Percentiles rank a stretch among this genome's conserved stretches.
Conservation (phyloP, 2,329 filamentous ascomycete species). For the Sporothrix pseudoabietina region DNA sequence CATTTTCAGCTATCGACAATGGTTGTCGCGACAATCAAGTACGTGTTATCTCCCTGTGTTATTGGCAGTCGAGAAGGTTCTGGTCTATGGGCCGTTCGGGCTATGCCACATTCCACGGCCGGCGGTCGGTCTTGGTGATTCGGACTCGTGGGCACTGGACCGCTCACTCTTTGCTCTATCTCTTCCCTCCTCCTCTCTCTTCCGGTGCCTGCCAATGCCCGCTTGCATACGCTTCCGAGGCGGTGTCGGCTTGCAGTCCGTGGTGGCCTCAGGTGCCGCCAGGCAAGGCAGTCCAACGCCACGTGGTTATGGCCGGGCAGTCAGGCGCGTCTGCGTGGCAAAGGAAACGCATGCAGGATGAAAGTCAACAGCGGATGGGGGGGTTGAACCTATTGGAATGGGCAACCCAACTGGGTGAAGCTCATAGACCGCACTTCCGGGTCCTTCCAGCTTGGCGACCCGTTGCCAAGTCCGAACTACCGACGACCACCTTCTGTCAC, state of each 20-base stretch:
- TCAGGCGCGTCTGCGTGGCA: constrained; percentile 20
- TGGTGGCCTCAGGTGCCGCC: neutral
- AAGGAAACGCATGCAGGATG: neutral
- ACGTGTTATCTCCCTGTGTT: constrained; percentile 42
- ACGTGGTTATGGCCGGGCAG: constrained; percentile 21
- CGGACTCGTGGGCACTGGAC: neutral
- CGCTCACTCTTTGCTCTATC: neutral
- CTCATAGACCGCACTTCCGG: neutral
- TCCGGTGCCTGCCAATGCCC: neutral
- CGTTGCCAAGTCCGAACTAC: neutral
- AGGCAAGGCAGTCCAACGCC: neutral
- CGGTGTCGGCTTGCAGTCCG: neutral
- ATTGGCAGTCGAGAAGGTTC: neutral
- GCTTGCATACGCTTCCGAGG: neutral
- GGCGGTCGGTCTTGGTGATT: neutral
- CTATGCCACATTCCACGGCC: neutral
- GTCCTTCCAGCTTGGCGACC: neutral
- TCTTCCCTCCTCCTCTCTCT: neutral
- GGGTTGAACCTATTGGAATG: neutral
- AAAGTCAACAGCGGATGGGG: neutral
- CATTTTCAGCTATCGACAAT: constrained; percentile 49
- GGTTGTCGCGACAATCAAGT: constrained; percentile 68
- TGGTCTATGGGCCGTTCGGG: neutral
- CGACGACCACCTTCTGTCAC: neutral
- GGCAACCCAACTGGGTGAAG: neutral